Evolutionary conservation across 2,329 filamentous ascomycete species (phyloP), one percentile per base, ranked within the genome.

Genomic region (Fusarium redolens): DNA sequence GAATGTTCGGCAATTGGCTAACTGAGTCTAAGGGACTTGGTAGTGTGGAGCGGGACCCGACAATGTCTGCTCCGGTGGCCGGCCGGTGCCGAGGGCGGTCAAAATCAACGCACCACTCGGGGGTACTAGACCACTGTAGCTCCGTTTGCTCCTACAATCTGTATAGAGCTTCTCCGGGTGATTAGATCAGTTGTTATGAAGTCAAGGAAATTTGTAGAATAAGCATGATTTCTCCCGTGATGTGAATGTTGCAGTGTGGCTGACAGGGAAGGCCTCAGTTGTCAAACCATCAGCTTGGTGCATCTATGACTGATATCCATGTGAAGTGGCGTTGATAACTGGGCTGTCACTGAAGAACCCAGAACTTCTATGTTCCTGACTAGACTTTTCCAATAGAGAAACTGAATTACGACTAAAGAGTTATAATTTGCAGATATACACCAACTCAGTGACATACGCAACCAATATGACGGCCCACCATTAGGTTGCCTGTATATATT

Each of bases 1-100:
- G 76, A 76, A 78, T 78, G 76, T 78, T 78, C 50, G 57, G 59
- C 76, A 73, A 76, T 78, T 77, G 76, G 52, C 58, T 68, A 25
- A 69, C 67, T 65, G 30, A 55, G 52, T 38, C 55, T 62, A 52
- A 48, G 43, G 48, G 44, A 47, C 48, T 47, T 58, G 43, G 48
- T 48, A 65, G 31, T 54, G 56, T 52, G 58, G 65, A 58, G 64
- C 48, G 43, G 58, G 61, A 52, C 58, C 48, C 48, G 58, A 47
- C 60, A 45, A 25, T 57, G n/a, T 57, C 40, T 33, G 22, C 52
- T 72, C 65, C 59, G 65, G 57, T 52, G 41, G 62, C 56, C 66
- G 66, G 66, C 65, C 58, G 58, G 51, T 65, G 38, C 69, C 69
- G 60, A 65, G 65, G 63, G 68, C 54, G 65, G 70, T 68, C 50